Percentiles rank a stretch among this genome's conserved stretches.
Conservation (phyloP, 2,329 filamentous ascomycete genomes). For the Tolypocladium nubicola region DNA sequence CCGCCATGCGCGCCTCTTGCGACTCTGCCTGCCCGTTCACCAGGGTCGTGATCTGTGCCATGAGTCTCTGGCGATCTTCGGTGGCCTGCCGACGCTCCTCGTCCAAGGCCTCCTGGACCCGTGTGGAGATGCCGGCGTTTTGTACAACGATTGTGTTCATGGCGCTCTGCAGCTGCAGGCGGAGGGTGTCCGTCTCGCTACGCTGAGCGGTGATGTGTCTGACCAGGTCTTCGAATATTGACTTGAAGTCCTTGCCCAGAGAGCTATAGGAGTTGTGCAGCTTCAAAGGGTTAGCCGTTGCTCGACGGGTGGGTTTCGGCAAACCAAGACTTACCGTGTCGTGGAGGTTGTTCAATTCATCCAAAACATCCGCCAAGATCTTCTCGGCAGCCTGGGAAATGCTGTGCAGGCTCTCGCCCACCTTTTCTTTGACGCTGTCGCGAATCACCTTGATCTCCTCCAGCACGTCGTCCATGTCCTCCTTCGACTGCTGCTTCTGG, state of each 20-base stretch:
- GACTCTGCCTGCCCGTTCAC: constrained; percentile 63
- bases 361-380: constrained; percentile 81
- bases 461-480: constrained; percentile 83
- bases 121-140: constrained; percentile 54
- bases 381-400: constrained; percentile 76
- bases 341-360: constrained; percentile 77
- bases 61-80: constrained; percentile 61
- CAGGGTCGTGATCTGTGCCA: constrained; percentile 68
- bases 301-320: background rate
- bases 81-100: constrained; percentile 67
- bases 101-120: constrained; percentile 58
- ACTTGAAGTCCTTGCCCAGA: constrained; percentile 78
- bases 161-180: constrained; percentile 60
- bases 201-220: constrained; percentile 67
- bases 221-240: constrained; percentile 71
- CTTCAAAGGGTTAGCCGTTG: constrained; percentile 23
- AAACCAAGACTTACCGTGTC: constrained; percentile 36
- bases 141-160: constrained; percentile 58
- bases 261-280: constrained; percentile 76
- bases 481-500: constrained; percentile 59
- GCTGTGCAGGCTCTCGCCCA: constrained; percentile 74
- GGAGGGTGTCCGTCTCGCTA: constrained; percentile 61
- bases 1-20: constrained; percentile 61
- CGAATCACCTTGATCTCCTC: constrained; percentile 87
- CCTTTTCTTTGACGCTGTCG: constrained; percentile 76